Conservation (phyloP, 2,329 filamentous ascomycete species). For the Sclerotinia sclerotiorum region DNA sequence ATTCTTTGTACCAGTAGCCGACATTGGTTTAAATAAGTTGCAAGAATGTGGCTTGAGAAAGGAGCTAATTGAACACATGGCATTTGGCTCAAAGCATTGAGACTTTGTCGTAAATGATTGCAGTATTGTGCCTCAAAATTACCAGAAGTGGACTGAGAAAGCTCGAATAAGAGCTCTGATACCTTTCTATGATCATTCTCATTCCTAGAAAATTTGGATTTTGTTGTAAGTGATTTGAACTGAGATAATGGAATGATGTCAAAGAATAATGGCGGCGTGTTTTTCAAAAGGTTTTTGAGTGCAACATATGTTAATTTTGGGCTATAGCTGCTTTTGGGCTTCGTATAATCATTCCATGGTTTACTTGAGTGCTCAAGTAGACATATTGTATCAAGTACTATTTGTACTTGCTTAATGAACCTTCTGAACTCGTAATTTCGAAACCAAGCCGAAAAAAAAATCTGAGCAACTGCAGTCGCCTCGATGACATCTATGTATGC, state of each 20-base stretch:
- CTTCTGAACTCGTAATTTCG: slow-evolving; percentile 22
- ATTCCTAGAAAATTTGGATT: too few species aligned
- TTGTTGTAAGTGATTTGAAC: neutral
- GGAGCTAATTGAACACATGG: neutral
- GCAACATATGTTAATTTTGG: slow-evolving; percentile 11
- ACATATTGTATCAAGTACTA: neutral
- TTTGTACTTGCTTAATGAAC: slow-evolving; percentile 21
- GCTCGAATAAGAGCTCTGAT: slow-evolving; percentile 24
- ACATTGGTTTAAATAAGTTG: neutral
- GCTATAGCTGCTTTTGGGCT: neutral
- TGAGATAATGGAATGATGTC: neutral
- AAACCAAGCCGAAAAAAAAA: slow-evolving; percentile 23
- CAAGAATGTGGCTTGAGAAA: neutral
- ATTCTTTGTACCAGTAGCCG: neutral
- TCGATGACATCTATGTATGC: slow-evolving; percentile 19
- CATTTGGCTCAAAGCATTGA: slow-evolving; percentile 24
- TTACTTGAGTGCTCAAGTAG: neutral
- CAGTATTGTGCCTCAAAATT: slow-evolving; percentile 26
- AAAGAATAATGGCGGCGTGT: neutral
- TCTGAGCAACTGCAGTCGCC: neutral
- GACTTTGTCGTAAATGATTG: slow-evolving; percentile 26
- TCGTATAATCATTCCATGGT: slow-evolving; percentile 5
- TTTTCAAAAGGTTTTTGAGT: slow-evolving; percentile 18
- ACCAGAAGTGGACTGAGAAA: slow-evolving; percentile 23
- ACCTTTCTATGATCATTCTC: slow-evolving; percentile 12